phyloP scores from a whole-genome alignment of 2,329 filamentous ascomycete genomes.

The Acarospora socialis region DNA sequence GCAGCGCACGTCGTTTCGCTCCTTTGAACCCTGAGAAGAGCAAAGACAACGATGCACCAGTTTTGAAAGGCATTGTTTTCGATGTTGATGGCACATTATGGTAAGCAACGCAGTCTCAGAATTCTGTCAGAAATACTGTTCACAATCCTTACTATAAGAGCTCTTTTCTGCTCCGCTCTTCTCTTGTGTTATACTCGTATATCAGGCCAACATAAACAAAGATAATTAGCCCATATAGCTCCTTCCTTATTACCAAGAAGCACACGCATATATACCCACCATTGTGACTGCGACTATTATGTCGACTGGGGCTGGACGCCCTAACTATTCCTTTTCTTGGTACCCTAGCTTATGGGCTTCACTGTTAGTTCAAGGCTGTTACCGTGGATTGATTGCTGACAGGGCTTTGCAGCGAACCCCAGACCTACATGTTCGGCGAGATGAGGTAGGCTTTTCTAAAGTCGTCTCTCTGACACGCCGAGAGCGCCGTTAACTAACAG shows the following conservation, averaged over 20 bases:
- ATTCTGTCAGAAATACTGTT: no score
- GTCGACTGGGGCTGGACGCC: no score
- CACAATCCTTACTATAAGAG: no score
- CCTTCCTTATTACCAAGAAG: no score
- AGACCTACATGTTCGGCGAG: conserved; percentile 87
- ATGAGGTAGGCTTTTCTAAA: conserved; percentile 46
- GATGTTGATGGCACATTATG: conserved; percentile 92
- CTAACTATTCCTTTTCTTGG: no score
- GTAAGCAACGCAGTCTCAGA: conserved; percentile 40
- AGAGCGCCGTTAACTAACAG: neutral
- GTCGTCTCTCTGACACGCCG: conserved; percentile 1
- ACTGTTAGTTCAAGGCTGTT: conserved; percentile 3
- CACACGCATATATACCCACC: no score
- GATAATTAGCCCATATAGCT: no score
- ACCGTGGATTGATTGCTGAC: conserved; percentile 10
- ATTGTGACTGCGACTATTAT: no score
- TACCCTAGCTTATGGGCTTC: neutral
- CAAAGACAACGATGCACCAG: conserved; percentile 23
- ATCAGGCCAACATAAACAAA: no score
- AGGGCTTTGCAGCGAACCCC: conserved; percentile 50
- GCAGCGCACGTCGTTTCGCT: conserved; percentile 9
- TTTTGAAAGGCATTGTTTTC: conserved; percentile 54
- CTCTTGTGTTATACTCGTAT: no score
- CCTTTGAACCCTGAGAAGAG: conserved; percentile 16
- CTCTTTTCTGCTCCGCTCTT: no score